Evolutionary conservation across 176 grass and related monocot genomes (phyloP).

Genomic region (Pharus latifolius): DNA sequence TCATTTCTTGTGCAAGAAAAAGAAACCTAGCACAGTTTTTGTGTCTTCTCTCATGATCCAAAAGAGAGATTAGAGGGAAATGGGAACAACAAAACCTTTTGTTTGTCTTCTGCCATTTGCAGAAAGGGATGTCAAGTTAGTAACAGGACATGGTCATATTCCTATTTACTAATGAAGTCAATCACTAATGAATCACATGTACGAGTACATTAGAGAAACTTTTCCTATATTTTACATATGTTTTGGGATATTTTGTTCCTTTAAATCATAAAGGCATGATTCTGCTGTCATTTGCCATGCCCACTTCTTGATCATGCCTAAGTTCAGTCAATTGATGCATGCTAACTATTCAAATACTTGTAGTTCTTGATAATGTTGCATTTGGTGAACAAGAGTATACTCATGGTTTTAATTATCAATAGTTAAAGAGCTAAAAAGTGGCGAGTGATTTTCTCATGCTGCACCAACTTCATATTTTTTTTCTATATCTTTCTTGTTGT

Average conservation of each 20-base stretch:
- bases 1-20: background rate
- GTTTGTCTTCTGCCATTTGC: background rate
- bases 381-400: background rate
- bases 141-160: background rate
- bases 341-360: background rate
- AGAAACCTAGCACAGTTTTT: background rate
- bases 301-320: background rate
- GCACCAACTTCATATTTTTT: background rate
- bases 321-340: background rate
- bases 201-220: background rate
- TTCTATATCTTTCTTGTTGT: slow-evolving; percentile 5
- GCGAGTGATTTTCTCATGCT: too few relatives aligned
- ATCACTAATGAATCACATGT: background rate
- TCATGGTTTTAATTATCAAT: background rate
- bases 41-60: too few relatives aligned
- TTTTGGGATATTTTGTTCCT: background rate
- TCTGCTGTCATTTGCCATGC: background rate
- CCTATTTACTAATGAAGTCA: background rate
- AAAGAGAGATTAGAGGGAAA: background rate
- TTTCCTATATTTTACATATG: background rate
- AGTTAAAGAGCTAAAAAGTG: too few relatives aligned
- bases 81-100: background rate
- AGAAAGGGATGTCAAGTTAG: background rate
- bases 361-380: background rate
- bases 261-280: background rate